These are phyloP conservation scores for Septoria petroselini DNA, from an alignment of 2,329 filamentous ascomycete species.

Conservation along the genomic window DNA sequence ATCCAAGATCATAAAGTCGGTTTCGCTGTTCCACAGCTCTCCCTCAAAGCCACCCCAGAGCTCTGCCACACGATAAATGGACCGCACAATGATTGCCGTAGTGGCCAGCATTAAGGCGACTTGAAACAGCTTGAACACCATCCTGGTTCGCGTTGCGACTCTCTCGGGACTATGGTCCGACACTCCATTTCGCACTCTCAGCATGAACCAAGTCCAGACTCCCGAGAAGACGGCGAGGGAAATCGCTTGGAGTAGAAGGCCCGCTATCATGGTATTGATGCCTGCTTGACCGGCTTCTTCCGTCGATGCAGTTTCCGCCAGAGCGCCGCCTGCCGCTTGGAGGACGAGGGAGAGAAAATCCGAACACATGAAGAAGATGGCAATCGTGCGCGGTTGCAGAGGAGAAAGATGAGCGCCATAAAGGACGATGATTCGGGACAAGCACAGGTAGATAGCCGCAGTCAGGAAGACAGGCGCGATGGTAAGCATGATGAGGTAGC, in stretches of 20 bases:
- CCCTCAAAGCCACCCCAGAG: conserved; percentile 62
- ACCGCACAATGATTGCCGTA: conserved; percentile 59
- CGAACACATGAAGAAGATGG: conserved; percentile 56
- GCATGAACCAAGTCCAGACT: conserved; percentile 38
- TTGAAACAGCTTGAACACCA: conserved; percentile 54
- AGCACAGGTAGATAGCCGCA: conserved; percentile 56
- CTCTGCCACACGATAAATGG: conserved; percentile 65
- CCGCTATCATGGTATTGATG: conserved; percentile 56
- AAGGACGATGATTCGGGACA: conserved; percentile 57
- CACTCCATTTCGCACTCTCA: conserved; percentile 10
- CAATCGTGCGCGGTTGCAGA: conserved; percentile 39
- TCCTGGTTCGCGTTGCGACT: conserved; percentile 41
- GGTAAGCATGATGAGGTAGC: conserved; percentile 57
- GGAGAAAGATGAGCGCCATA: conserved; percentile 45
- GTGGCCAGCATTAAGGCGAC: conserved; percentile 55
- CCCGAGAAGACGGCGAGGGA: conserved; percentile 48
- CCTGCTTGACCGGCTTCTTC: conserved; percentile 44
- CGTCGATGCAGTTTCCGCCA: conserved; percentile 50
- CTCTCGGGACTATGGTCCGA: conserved; percentile 24
- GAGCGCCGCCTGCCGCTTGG: conserved; percentile 57
- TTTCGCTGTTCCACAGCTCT: conserved; percentile 52
- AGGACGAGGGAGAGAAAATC: conserved; percentile 56
- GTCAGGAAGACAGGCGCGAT: conserved; percentile 57
- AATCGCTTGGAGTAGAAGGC: conserved; percentile 56
- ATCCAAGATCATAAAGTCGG: conserved; percentile 51